phyloP scores from a whole-genome alignment of 1,139 yeast genomes.

The Kurtzmaniella quercitrusa region DNA sequence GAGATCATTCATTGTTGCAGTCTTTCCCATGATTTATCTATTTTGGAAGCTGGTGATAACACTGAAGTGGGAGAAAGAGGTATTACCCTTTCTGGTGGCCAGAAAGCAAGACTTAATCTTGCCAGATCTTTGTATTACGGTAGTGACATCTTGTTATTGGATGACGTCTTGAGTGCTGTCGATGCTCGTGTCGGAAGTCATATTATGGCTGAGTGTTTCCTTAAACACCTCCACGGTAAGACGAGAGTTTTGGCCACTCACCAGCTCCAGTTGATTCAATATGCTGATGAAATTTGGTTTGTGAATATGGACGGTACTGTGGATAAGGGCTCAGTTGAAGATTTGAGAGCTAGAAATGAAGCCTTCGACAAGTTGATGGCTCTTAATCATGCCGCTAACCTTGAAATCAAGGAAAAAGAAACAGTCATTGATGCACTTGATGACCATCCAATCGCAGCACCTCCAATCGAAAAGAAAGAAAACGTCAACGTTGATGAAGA shows the following conservation, averaged over 20 bases:
- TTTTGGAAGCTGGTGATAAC: slow-evolving; percentile 31
- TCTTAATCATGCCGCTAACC: slow-evolving; percentile 8
- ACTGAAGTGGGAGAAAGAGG: slow-evolving; percentile 45
- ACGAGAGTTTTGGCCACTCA: slow-evolving; percentile 38
- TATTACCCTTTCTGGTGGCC: slow-evolving; percentile 40
- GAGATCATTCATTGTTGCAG: slow-evolving; percentile 35
- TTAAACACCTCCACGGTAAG: slow-evolving; percentile 24
- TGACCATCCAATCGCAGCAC: neutral
- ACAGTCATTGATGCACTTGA: neutral
- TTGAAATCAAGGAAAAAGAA: neutral
- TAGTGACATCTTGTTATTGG: slow-evolving; percentile 30
- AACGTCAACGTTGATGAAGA: neutral
- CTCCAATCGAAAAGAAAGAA: neutral
- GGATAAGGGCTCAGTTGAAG: slow-evolving; percentile 28
- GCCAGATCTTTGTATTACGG: slow-evolving; percentile 40
- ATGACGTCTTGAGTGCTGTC: slow-evolving; percentile 42
- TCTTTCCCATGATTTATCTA: slow-evolving; percentile 32
- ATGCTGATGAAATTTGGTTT: slow-evolving; percentile 30
- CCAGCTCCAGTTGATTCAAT: slow-evolving; percentile 29
- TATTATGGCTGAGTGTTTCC: slow-evolving; percentile 30
- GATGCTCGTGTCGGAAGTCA: slow-evolving; percentile 39
- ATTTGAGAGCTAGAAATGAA: slow-evolving; percentile 21
- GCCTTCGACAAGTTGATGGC: slow-evolving; percentile 26
- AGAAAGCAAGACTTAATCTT: slow-evolving; percentile 38
- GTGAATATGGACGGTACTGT: slow-evolving; percentile 32